Evolutionary conservation across 1,139 yeast genomes (phyloP), one percentile per base, ranked within the genome.

Genomic region (Diutina sp.): DNA sequence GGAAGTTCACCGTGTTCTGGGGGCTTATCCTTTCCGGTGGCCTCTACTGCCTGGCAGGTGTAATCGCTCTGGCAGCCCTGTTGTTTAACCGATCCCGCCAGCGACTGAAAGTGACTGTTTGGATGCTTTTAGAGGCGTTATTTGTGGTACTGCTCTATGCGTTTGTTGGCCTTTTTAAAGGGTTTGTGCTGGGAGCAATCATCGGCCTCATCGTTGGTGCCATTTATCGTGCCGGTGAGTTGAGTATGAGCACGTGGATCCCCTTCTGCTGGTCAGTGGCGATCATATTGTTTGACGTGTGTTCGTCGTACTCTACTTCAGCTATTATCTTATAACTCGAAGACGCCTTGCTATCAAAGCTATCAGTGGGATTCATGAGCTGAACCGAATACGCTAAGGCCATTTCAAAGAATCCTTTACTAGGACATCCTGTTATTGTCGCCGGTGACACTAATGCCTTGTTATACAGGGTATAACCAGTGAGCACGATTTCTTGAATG

Each of bases 221-320:
- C 2, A 79, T 90, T 4, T 90, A 90, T 69, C 75, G 79, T 57
- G 85, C 96, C 0, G 96, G 90, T 0, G 72, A 83, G 14, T 80
- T 90, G 66, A 80, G 87, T 29, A 87, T 91, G 93, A 85, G 95
- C 35, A 87, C 97, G 0, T 91, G 98, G 98, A 82, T 90, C 11
- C 98, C 98, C 1, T 77, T 90, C 62, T 80, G 86, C 55, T 88
- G 93, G 83, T 93, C 84, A 0, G 71, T 87, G 6, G 79, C 85
- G 2, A 84, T 82, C 63, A 77, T 87, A 14, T 65, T 90, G 55
- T 87, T 79, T 67, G 82, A 85, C 67, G 78, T 87, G 41, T 73
- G 85, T 51, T 77, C 84, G 8, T 79, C 90, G 41, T 90, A 87
- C 62, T 71, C 69, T 68, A 73, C 76, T 14, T 29, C 18, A 30